These are phyloP conservation scores for Prunus yedoensis DNA, from an alignment of 331 rosid genomes.

Conservation along the genomic window DNA sequence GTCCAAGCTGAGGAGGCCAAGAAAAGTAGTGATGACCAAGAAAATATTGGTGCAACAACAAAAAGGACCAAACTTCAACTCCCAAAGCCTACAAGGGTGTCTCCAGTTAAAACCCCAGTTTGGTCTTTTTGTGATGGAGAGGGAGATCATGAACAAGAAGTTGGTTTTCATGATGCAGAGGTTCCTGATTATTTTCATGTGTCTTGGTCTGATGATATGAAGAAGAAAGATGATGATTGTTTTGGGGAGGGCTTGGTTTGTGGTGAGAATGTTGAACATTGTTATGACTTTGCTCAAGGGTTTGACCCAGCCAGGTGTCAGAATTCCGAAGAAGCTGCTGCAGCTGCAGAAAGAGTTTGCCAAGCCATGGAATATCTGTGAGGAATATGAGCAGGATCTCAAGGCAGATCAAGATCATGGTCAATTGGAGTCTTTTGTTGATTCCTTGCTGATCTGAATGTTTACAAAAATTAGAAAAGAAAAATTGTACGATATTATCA, in stretches of 20 bases:
- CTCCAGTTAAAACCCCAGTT: not conserved
- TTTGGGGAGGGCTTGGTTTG: constrained; percentile 7
- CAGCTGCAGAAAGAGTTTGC: not conserved
- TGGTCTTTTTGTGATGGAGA: not conserved
- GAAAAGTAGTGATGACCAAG: not conserved
- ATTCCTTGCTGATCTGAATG: constrained; percentile 19
- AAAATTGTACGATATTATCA: too few species aligned
- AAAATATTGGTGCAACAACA: not conserved
- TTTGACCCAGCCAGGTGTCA: not conserved
- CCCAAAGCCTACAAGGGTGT: constrained; percentile 12
- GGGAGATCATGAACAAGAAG: not conserved
- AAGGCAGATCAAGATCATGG: constrained; percentile 27
- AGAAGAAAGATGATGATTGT: not conserved
- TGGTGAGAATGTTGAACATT: not conserved
- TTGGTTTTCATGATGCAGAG: not conserved
- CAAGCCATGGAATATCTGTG: constrained; percentile 4
- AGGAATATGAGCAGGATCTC: constrained; percentile 17
- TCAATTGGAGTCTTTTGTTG: constrained; percentile 26
- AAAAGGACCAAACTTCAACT: not conserved
- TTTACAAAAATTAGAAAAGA: too few species aligned
- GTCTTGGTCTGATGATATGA: not conserved
- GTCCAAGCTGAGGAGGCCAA: not conserved
- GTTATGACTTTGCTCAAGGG: not conserved
- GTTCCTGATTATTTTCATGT: not conserved
- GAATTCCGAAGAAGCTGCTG: not conserved